Conservation (phyloP, 163 green algal species). For the Scenedesmus sp. region DNA sequence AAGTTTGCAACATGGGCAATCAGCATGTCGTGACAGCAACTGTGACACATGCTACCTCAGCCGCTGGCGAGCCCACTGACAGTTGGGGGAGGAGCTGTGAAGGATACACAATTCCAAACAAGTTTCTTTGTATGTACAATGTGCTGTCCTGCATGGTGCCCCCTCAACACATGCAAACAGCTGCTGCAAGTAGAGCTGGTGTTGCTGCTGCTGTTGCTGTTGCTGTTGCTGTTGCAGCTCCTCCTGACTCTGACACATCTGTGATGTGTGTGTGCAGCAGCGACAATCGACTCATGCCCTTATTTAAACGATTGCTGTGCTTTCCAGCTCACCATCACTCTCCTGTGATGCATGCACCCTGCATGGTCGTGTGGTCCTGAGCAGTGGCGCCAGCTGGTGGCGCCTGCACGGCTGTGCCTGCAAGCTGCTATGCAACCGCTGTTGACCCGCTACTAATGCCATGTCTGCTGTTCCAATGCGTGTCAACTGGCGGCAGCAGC, state of each 20-base stretch:
- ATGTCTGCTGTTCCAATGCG: neutral
- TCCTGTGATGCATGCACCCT: neutral
- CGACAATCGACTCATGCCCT: neutral
- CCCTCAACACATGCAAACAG: no score
- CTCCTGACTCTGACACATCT: neutral
- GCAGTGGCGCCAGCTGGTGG: slow-evolving; percentile 6
- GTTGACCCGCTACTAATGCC: neutral
- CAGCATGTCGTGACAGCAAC: neutral
- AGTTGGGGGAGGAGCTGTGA: no score
- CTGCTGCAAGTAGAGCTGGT: neutral
- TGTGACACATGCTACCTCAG: no score
- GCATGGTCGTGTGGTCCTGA: slow-evolving; percentile 6
- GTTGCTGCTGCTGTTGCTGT: neutral
- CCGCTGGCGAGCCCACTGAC: no score
- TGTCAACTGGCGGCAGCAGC: neutral
- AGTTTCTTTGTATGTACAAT: no score
- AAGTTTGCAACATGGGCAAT: neutral
- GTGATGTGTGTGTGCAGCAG: neutral
- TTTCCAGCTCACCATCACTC: neutral
- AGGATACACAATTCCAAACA: no score
- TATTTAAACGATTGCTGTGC: neutral
- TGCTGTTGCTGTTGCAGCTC: neutral
- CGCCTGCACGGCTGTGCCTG: slow-evolving; percentile 4
- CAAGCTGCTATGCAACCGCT: neutral
- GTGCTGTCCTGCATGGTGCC: no score